Base-by-base conservation (phyloP, 805 yeast genomes). In the Spathaspora passalidarum region DNA sequence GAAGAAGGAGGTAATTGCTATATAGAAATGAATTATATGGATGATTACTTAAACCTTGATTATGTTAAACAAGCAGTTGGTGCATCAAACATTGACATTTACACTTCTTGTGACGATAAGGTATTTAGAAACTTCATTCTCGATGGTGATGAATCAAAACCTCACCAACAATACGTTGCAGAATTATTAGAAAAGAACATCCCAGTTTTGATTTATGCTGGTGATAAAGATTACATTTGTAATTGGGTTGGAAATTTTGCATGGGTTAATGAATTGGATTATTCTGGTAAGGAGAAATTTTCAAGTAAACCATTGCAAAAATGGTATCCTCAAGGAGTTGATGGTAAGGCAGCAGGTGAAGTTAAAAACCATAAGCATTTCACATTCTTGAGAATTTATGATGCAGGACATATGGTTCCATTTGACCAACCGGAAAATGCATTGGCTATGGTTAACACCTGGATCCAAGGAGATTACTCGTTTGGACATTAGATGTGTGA, bases 351-450 rank as follows among this genome's bases (percentile, higher is more conserved):
- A 51, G 78, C 81, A 20, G 98, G 98, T 49, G 81, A 85, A 57
- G 84, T 83, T 22, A 89, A 88, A 72, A 84, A 80, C 59, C 78
- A 73, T 53, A 83, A 83, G 40, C 75, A 79, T 49, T 81, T 91
- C 56, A 86, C 96, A 3, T 92, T 85, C 72, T 74, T 88, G 64
- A 79, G 96, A 64, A 80, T 91, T 8, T 91, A 75, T 58, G 92
- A 82, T 51, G 97, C 95, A 43, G 97, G 97, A 21, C 97, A 92
- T 69, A 90, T 91, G 97, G 96, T 89, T 51, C 97, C 97, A 14
- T 84, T 70, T 59, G 91, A 91, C 68, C 92, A 86, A 71, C 96
- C 97, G 16, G 82, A 79, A 56, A 75, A 76, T 58, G 71, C 96
- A 2, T 73, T 86, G 51, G 89, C 80, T 46, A 84, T 91, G 90